Evolutionary conservation across 2,329 filamentous ascomycete species (phyloP), one percentile per base, ranked within the genome.

Genomic region (Phyllosticta citriasiana): DNA sequence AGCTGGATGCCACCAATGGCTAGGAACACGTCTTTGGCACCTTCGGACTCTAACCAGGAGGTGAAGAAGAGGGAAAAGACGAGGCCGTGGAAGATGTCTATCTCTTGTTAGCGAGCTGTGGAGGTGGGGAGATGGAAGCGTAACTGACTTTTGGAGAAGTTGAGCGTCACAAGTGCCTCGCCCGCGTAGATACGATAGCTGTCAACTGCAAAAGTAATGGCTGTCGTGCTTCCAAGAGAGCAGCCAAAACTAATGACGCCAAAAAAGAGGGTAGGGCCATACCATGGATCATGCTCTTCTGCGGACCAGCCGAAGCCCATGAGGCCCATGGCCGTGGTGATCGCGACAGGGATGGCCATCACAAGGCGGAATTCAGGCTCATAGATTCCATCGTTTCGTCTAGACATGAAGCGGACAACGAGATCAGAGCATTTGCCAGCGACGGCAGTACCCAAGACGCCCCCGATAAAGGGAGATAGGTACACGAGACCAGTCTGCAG

Each of bases 231-330:
- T 0, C 91, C 93, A 1, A 97, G 80, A 2, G 88, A 89, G 75
- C 93, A 97, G 0, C 93, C 94, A 69, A 97, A 97, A 0, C 89
- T 94, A 33, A 96, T 86, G 55, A 97, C 73, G 6, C 93, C 93
- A 66, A 97, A 97, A 76, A 97, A 97, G 3, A 96, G 72, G 0
- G 93, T 97, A 0, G 94, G 94, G 0, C 96, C 89, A 6, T 96
- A 95, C 89, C 89, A 97, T 24, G 82, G 79, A 68, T 97, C 85
- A 25, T 80, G 79, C 61, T 86, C 81, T 64, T 90, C 74, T 0
- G 88, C 90, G 9, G 88, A 91, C 94, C 93, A 97, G n/a, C 93
- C 93, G 69, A 94, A 97, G 2, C 91, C 93, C 86, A 97, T 96
- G 16, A 97, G 82, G 0, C 94, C 94, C 33, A 93, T 84, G 1